A percentile compares a stretch with the other conserved stretches of the same genome.
Evolutionary conservation across 148 eudicot genomes (phyloP).

Genomic region (Vaccinium myrtillus): DNA sequence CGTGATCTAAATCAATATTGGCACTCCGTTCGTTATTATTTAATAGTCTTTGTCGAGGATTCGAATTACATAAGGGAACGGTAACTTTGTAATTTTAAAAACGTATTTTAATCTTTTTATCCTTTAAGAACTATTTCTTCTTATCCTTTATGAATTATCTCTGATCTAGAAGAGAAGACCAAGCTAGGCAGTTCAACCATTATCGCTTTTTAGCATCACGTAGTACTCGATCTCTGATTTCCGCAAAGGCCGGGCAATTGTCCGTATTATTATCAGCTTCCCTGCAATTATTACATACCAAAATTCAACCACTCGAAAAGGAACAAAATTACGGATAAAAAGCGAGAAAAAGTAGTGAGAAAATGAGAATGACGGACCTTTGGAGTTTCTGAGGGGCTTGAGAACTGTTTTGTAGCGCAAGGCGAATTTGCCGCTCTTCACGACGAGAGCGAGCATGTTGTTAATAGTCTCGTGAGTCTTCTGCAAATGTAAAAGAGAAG

Average conservation of each 20-base stretch:
- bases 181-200: too few species aligned
- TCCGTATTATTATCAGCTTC: slow-evolving; percentile 77
- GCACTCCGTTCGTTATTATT: too few species aligned
- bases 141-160: too few species aligned
- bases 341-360: not conserved
- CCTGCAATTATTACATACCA: slow-evolving; percentile 37
- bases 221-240: slow-evolving; percentile 94
- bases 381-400: slow-evolving; percentile 50
- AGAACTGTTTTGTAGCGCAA: slow-evolving; percentile 63
- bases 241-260: slow-evolving; percentile 80
- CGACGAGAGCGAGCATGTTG: slow-evolving; percentile 64
- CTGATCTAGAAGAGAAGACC: too few species aligned
- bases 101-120: too few species aligned
- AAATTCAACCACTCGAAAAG: not conserved
- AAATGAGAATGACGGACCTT: slow-evolving; percentile 28
- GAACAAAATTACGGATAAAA: too few species aligned
- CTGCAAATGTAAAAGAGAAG: slow-evolving; percentile 23
- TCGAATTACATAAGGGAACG: too few species aligned
- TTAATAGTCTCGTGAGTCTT: slow-evolving; percentile 72
- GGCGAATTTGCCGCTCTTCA: slow-evolving; percentile 66
- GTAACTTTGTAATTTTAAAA: too few species aligned
- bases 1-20: too few species aligned
- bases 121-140: too few species aligned
- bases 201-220: too few species aligned
- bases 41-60: too few species aligned